phyloP scores from a whole-genome alignment of 192 early-diverging fungal genomes.

The Coemansia reversa region DNA sequence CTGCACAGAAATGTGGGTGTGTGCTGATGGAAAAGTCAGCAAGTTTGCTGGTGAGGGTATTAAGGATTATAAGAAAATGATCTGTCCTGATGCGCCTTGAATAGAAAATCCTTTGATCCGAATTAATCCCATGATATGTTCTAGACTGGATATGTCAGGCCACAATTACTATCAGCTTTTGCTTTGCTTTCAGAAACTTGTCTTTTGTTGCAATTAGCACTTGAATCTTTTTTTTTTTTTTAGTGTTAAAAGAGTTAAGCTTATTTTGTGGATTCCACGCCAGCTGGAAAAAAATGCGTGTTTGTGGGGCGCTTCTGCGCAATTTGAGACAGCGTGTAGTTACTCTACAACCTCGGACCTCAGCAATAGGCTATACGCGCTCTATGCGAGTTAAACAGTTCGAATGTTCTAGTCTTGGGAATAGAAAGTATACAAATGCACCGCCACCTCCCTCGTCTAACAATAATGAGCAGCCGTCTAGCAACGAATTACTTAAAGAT shows the following conservation, averaged over 20 bases:
- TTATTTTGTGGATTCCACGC: not conserved
- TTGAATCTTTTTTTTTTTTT: slow-evolving; percentile 7
- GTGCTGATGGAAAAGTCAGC: slow-evolving; percentile 75
- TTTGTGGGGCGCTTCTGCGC: slow-evolving; percentile 15
- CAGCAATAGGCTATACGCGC: not conserved
- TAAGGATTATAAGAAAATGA: slow-evolving; percentile 72
- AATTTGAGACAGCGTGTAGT: not conserved
- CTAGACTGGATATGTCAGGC: not conserved
- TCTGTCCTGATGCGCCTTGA: slow-evolving; percentile 49
- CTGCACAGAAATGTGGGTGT: slow-evolving; percentile 92
- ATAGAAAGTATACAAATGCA: slow-evolving; percentile 35
- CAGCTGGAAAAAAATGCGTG: slow-evolving; percentile 17
- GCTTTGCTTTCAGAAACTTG: not conserved
- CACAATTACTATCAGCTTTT: not conserved
- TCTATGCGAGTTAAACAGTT: not conserved
- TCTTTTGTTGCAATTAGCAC: not conserved
- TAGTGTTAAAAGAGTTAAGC: slow-evolving; percentile 1
- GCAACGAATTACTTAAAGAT: slow-evolving; percentile 9
- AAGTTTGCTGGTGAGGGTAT: slow-evolving; percentile 87
- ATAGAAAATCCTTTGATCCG: not conserved
- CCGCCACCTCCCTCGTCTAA: not conserved
- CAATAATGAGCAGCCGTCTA: slow-evolving; percentile 3
- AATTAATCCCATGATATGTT: not conserved
- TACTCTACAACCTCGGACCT: not conserved
- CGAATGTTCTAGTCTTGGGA: not conserved